Evolutionary conservation across 805 yeast species (phyloP).

Genomic region (Hanseniaspora mollemarum): DNA sequence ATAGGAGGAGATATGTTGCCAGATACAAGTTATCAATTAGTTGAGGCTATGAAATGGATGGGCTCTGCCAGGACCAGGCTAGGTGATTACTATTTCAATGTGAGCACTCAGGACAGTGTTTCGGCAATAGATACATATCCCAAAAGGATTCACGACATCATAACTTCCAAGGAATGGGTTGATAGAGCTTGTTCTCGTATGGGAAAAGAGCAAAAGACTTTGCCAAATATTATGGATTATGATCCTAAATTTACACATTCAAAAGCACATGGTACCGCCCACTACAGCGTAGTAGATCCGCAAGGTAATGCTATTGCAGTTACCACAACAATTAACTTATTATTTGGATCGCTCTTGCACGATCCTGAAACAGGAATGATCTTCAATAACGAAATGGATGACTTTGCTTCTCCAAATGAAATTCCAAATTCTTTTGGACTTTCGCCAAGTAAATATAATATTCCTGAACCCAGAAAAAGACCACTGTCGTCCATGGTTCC

Average conservation of each 20-base stretch:
- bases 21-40: conserved; percentile 49
- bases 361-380: conserved; percentile 75
- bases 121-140: conserved; percentile 24
- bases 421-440: conserved; percentile 63
- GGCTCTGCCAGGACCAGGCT: conserved; percentile 74
- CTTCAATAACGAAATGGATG: conserved; percentile 89
- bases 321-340: conserved; percentile 78
- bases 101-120: neutral
- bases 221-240: conserved; percentile 57
- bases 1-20: conserved; percentile 38
- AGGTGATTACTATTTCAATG: conserved; percentile 46
- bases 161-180: conserved; percentile 46
- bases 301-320: conserved; percentile 68
- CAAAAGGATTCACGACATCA: conserved; percentile 35
- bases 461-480: conserved; percentile 60
- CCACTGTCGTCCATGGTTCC: conserved; percentile 83
- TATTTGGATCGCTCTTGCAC: conserved; percentile 73
- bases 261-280: conserved; percentile 87
- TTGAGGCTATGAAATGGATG: conserved; percentile 92
- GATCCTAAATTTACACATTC: conserved; percentile 65
- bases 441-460: conserved; percentile 71
- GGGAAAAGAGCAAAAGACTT: conserved; percentile 36
- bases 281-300: conserved; percentile 66
- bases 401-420: conserved; percentile 55
- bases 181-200: conserved; percentile 39